Percentiles rank a stretch among this genome's conserved stretches.
Evolutionary conservation across 202 grass and related monocot species (phyloP).

Genomic region (Carex arenaria): DNA sequence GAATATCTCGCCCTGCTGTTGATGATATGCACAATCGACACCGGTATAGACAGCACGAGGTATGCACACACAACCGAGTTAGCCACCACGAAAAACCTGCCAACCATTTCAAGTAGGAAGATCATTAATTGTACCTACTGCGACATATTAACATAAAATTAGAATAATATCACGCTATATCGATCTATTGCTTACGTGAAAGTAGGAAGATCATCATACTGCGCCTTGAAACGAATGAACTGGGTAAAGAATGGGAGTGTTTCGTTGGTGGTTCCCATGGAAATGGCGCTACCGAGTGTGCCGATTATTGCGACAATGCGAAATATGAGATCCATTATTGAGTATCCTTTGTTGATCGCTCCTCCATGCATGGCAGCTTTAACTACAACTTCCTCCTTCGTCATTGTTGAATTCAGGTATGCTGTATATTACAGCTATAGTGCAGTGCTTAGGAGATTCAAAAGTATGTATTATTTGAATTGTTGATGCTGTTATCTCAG

Average conservation of each 20-base stretch:
- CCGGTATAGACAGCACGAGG: slow-evolving; percentile 55
- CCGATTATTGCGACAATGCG: slow-evolving; percentile 48
- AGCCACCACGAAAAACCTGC: slow-evolving; percentile 70
- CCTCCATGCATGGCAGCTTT: slow-evolving; percentile 27
- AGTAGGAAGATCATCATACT: slow-evolving; percentile 61
- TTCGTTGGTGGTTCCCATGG: slow-evolving; percentile 80
- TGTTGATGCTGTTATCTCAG: neutral
- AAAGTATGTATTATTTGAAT: neutral
- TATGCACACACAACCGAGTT: slow-evolving; percentile 61
- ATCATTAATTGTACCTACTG: no score
- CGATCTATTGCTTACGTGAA: slow-evolving; percentile 38
- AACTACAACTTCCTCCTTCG: slow-evolving; percentile 38
- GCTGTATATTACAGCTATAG: neutral
- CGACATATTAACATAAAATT: neutral
- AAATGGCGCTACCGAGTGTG: slow-evolving; percentile 66
- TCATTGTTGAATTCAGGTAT: slow-evolving; percentile 27
- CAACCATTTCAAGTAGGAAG: neutral
- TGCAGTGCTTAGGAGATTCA: neutral
- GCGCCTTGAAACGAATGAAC: slow-evolving; percentile 70
- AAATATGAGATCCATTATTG: slow-evolving; percentile 53
- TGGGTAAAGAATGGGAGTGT: slow-evolving; percentile 63
- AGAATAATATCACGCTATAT: neutral
- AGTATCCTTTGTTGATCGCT: slow-evolving; percentile 32
- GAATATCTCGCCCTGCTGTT: slow-evolving; percentile 49
- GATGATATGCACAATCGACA: slow-evolving; percentile 68